Evolutionary conservation across 2,329 filamentous ascomycete genomes (phyloP), one percentile per base, ranked within the genome.

Genomic region (Trichoderma breve): DNA sequence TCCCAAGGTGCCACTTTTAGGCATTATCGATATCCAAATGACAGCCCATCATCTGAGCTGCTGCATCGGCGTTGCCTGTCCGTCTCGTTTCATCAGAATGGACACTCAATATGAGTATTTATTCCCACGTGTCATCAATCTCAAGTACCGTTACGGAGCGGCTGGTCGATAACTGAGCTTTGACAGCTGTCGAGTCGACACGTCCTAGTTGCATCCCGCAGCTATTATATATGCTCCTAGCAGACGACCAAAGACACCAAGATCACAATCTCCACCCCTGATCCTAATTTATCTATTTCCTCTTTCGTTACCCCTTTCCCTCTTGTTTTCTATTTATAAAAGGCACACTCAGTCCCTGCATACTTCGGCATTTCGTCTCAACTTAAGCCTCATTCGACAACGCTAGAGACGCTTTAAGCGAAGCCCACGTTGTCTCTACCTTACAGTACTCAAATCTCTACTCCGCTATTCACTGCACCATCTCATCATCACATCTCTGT

Each of bases 251-350:
- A 60, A 62, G 34, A 39, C 66, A 51, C 26, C 65, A 51, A 39
- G 32, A 32, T 30, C 32, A 9, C 24, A 58, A 61, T 51, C 66
- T 32, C 57, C 66, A 70, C 55, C 57, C 66, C 57, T 70, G 57
- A 61, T 70, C 9, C 57, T 51, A 18, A 53, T 70, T 36, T 36
- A 62, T 62, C 18, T 51, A 26, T 62, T 70, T 62, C 57, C 55
- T 62, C 36, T 70, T 70, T 62, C 30, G 39, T 53, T 62, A 36
- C 66, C 66, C 66, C 66, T 70, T 61, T 70, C 57, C 57, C 34
- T 60, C 65, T 30, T 26, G 26, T 32, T 28, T 47, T 47, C 66
- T 60, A 69, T 60, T 61, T 61, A 69, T 69, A 68, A 69, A 61
- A 61, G 36, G 36, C 39, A 51, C 57, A 28, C 39, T 21, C 21